Conservation (phyloP, 345 rosid genomes). For the Erysimum cheiranthoides region DNA sequence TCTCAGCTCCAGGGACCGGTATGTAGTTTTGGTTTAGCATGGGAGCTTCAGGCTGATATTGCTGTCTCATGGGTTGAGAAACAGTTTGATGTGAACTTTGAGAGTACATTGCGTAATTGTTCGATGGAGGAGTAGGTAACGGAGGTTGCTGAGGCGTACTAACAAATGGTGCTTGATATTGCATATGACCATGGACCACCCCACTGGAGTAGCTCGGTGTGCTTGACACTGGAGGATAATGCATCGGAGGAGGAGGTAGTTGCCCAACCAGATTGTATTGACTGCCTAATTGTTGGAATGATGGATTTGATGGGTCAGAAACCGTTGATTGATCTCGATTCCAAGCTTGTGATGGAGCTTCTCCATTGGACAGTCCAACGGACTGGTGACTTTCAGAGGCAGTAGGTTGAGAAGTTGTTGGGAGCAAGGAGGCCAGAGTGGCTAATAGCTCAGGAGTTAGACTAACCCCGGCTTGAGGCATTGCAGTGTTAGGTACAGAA, state of each 20-base stretch:
- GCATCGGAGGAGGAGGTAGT: slow-evolving; percentile 51
- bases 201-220: slow-evolving; percentile 55
- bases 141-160: slow-evolving; percentile 56
- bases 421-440: slow-evolving; percentile 71
- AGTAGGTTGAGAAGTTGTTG: slow-evolving; percentile 57
- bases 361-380: slow-evolving; percentile 46
- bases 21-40: slow-evolving; percentile 53
- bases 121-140: slow-evolving; percentile 48
- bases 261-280: slow-evolving; percentile 58
- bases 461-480: slow-evolving; percentile 65
- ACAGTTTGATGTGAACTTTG: slow-evolving; percentile 63
- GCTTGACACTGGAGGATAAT: slow-evolving; percentile 51
- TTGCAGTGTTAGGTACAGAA: slow-evolving; percentile 44
- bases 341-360: slow-evolving; percentile 58
- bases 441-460: slow-evolving; percentile 89
- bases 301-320: slow-evolving; percentile 51
- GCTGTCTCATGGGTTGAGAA: slow-evolving; percentile 59
- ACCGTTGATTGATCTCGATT: slow-evolving; percentile 49
- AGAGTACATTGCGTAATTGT: slow-evolving; percentile 50
- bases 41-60: slow-evolving; percentile 58
- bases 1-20: slow-evolving; percentile 53
- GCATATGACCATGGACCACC: slow-evolving; percentile 48
- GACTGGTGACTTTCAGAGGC: slow-evolving; percentile 55
- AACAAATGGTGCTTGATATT: slow-evolving; percentile 53
- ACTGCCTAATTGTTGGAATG: slow-evolving; percentile 56